phyloP scores from a whole-genome alignment of 345 rosid species.

The Rubroshorea leprosula region DNA sequence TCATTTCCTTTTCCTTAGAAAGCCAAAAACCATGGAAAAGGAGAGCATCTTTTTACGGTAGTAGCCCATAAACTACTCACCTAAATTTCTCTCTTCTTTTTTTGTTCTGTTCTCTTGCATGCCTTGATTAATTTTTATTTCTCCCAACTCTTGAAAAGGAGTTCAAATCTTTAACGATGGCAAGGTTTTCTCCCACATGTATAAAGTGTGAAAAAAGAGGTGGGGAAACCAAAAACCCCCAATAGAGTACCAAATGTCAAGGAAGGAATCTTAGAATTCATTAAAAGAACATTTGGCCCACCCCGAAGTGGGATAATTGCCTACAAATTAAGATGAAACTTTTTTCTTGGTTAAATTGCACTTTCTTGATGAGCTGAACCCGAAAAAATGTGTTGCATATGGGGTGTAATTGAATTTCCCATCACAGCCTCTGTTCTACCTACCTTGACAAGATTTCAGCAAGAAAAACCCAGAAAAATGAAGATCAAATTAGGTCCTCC shows the following conservation, averaged over 20 bases:
- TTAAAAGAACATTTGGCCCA: constrained; percentile 9
- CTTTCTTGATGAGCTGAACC: neutral
- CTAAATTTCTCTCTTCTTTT: constrained; percentile 19
- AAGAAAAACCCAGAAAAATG: too few species aligned
- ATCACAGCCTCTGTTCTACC: neutral
- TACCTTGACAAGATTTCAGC: constrained; percentile 3
- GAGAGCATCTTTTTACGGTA: constrained; percentile 4
- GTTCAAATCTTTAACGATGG: too few species aligned
- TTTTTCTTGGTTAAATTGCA: neutral
- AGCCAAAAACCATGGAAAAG: constrained; percentile 2
- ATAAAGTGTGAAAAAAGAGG: too few species aligned
- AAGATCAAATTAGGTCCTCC: too few species aligned
- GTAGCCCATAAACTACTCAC: constrained; percentile 14
- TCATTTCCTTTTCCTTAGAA: constrained; percentile 7
- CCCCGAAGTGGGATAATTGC: neutral
- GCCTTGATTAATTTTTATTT: constrained; percentile 3
- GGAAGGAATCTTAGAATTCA: too few species aligned
- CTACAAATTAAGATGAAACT: too few species aligned
- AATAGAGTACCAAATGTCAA: neutral
- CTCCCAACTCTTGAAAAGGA: constrained; percentile 8
- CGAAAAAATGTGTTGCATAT: neutral
- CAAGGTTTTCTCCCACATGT: too few species aligned
- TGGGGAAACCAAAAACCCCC: neutral
- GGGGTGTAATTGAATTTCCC: neutral
- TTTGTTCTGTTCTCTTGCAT: constrained; percentile 6